Base-by-base conservation (phyloP, 371 early-diverging fungal species). In the Blakeslea trispora region DNA sequence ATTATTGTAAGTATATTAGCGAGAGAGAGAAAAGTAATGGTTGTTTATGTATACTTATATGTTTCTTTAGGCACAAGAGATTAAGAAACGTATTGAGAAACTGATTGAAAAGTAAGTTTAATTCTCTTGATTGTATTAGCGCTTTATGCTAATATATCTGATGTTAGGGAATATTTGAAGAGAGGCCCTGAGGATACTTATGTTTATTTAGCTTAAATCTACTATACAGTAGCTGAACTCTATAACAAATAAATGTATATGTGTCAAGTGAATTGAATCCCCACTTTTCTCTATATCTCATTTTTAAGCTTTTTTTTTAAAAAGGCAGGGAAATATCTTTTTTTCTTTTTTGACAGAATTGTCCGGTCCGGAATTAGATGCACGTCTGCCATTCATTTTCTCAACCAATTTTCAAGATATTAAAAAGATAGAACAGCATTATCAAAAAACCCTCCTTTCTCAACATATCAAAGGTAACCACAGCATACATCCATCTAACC, bases 51-150 rank as follows among this genome's bases (percentile, higher is more conserved):
- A 44, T 35, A 28, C 17, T 41, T 9, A 44, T 43, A 53, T 5
- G 43, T 67, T 23, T 37, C 37, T 21, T 24, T 45, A 91, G 86
- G 72, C 90, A 0, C 57, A 81, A 31, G 91, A 91, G 46, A 61
- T 94, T 37, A 97, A 97, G 72, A 88, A 89, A 67, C 83, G 96
- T 13, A 89, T 98, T 48, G 97, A 97, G 69, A 71, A 81, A 8
- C 68, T 97, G 50, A 92, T 97, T 59, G 96, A 97, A 42, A 78
- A 73, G 78, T 77, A 72, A 56, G 14, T 24, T 37, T 24, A 35
- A 11, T 41, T 53, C 32, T 28, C 51, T 35, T 28, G 32, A 35
- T 46, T 45, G 3, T 28, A 3, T 5, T 28, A 28, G 28, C 7
- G 28, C 3, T 7, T 28, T 28, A 28, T 28, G n/a, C n/a, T n/a